Evolutionary conservation across 1,284 basidiomycete genomes (phyloP), one percentile per base, ranked within the genome.

Genomic region (Austroboletus novae-zelandiae): DNA sequence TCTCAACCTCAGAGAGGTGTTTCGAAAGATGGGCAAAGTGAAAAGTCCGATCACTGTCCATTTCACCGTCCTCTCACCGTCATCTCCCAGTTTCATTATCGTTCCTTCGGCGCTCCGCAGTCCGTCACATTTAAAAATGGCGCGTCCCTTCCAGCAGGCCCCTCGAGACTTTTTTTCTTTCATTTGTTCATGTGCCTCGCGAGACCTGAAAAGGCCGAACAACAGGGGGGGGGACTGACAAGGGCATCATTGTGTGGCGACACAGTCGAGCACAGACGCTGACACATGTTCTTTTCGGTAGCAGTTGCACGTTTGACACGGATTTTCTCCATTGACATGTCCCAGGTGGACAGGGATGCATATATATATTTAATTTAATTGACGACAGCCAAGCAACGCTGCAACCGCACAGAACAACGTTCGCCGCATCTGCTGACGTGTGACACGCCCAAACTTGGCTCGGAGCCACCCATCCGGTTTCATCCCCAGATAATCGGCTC

Each of bases 21-120:
- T 36, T 36, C 11, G 15, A 36, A 36, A 34, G 15, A 34, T 11
- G 6, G 13, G 45, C 63, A 61, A 58, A 53, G 55, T 62, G 43
- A 52, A 51, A 48, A 48, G 48, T 47, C 61, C 58, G 60, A 65
- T 66, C 53, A 55, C 39, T 40, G 14, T 48, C 42, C 48, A 30
- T 30, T 41, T 48, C 46, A 51, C 25, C 41, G 51, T 50, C 49
- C 52, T 40, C 27, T 20, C 43, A 32, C 14, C 48, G 50, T 60
- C 55, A 60, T 53, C 61, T 49, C 58, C 64, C 55, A 9, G 63
- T 55, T 59, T 63, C 37, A 20, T 39, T 10, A 17, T 17, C 11
- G 15, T 20, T 39, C 20, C 17, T n/a, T 39, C 18, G 18, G 37
- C 20, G 37, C 9, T 20, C 59, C 63, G 53, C 52, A 60, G 50